These are phyloP conservation scores for Pseudogymnoascus verrucosus DNA, from an alignment of 2,329 filamentous ascomycete species.

Conservation along the genomic window DNA sequence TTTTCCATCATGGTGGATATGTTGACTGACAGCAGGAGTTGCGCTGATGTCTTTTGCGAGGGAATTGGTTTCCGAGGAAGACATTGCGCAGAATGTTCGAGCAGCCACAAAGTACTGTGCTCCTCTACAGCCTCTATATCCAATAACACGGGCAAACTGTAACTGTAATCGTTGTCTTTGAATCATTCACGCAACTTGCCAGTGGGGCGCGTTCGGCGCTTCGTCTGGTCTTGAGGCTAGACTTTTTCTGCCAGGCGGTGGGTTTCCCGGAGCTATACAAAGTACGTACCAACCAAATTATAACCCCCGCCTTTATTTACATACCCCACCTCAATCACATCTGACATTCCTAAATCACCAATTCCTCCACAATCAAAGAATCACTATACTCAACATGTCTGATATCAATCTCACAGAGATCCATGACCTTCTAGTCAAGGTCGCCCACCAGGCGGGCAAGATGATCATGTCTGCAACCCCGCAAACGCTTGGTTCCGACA, in stretches of 20 bases:
- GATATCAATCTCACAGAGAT: constrained; percentile 52
- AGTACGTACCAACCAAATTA: constrained; percentile 5
- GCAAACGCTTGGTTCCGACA: constrained; percentile 46
- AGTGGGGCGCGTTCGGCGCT: not conserved
- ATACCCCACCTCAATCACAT: constrained; percentile 1
- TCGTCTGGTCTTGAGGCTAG: not conserved
- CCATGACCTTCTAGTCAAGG: constrained; percentile 50
- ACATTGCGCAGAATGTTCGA: not conserved
- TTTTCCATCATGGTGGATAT: constrained; percentile 38
- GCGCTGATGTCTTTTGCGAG: constrained; percentile 21
- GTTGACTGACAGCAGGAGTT: constrained; percentile 24
- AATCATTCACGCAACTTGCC: constrained; percentile 7
- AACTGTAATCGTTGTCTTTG: not conserved
- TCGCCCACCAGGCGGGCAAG: constrained; percentile 55
- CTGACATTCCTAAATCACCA: not conserved
- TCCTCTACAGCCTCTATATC: not conserved
- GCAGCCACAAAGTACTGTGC: not conserved
- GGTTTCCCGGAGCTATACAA: not conserved
- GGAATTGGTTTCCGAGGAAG: not conserved
- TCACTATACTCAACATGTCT: constrained; percentile 35
- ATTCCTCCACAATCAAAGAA: not conserved
- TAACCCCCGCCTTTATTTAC: not conserved
- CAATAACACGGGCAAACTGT: not conserved
- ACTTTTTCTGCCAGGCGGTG: constrained; percentile 11
- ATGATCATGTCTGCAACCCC: constrained; percentile 58